A percentile compares a stretch with the other conserved stretches of the same genome.
phyloP scores from a whole-genome alignment of 2,329 filamentous ascomycete genomes.

The Aureobasidium lini region DNA sequence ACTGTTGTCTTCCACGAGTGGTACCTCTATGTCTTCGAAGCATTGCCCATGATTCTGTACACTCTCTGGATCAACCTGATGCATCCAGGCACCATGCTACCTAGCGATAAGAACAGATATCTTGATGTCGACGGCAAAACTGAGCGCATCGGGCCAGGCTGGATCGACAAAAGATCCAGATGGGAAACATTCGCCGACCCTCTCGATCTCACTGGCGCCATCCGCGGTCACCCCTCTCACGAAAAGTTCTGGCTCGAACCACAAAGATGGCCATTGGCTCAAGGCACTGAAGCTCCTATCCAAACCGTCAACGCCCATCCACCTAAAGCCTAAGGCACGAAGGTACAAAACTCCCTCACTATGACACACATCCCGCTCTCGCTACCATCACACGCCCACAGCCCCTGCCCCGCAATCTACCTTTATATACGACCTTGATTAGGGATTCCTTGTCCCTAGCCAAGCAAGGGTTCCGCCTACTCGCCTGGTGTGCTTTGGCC shows the following conservation, averaged over 20 bases:
- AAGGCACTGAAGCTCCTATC: too few species aligned
- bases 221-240: not conserved
- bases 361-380: too few species aligned
- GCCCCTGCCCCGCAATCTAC: too few species aligned
- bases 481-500: too few species aligned
- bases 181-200: not conserved
- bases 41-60: not conserved
- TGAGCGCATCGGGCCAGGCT: not conserved
- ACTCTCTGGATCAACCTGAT: not conserved
- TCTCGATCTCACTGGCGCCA: not conserved
- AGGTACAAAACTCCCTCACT: too few species aligned
- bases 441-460: too few species aligned
- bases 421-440: too few species aligned
- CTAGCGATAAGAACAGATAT: not conserved
- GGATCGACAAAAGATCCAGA: not conserved
- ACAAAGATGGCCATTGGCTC: not conserved
- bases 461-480: too few species aligned
- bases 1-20: slow-evolving; percentile 39
- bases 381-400: too few species aligned
- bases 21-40: slow-evolving; percentile 50
- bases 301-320: too few species aligned
- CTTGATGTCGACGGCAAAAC: not conserved
- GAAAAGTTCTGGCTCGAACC: slow-evolving; percentile 1
- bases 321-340: too few species aligned
- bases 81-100: not conserved